A percentile compares a stretch with the other conserved stretches of the same genome.
Evolutionary conservation across 2,329 filamentous ascomycete genomes (phyloP).

Genomic region (Aureobasidium uvarum): DNA sequence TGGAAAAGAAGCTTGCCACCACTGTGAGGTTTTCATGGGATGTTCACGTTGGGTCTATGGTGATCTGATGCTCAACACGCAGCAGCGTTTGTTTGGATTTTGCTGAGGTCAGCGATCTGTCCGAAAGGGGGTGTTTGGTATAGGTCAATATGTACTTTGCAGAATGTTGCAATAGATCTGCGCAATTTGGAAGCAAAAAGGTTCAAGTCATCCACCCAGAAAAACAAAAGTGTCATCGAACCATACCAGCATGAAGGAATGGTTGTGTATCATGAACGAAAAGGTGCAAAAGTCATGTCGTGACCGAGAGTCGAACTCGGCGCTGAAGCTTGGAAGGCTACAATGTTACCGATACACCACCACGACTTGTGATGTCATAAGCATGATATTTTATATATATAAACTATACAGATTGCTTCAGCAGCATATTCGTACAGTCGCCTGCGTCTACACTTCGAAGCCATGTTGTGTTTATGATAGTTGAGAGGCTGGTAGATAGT

Average conservation of each 20-base stretch:
- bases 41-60: not conserved
- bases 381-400: too few relatives aligned
- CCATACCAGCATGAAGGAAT: too few relatives aligned
- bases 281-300: not conserved
- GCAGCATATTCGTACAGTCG: too few relatives aligned
- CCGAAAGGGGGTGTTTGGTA: too few relatives aligned
- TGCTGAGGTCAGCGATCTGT: not conserved
- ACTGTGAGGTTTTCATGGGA: not conserved
- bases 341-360: conserved; percentile 8
- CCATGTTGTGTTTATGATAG: too few relatives aligned
- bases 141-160: not conserved
- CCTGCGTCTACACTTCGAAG: too few relatives aligned
- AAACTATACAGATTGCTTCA: too few relatives aligned
- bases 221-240: not conserved
- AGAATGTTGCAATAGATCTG: too few relatives aligned
- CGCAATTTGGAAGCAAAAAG: too few relatives aligned
- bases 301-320: conserved; percentile 4
- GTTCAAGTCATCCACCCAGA: not conserved
- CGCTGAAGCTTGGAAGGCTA: conserved; percentile 7
- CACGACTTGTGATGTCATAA: not conserved
- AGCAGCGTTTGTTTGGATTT: not conserved
- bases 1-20: not conserved
- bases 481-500: too few relatives aligned
- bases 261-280: too few relatives aligned
- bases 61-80: not conserved